These are phyloP conservation scores for Bacterosira constricta DNA, from an alignment of 108 stramenopile genomes.

Conservation along the genomic window DNA sequence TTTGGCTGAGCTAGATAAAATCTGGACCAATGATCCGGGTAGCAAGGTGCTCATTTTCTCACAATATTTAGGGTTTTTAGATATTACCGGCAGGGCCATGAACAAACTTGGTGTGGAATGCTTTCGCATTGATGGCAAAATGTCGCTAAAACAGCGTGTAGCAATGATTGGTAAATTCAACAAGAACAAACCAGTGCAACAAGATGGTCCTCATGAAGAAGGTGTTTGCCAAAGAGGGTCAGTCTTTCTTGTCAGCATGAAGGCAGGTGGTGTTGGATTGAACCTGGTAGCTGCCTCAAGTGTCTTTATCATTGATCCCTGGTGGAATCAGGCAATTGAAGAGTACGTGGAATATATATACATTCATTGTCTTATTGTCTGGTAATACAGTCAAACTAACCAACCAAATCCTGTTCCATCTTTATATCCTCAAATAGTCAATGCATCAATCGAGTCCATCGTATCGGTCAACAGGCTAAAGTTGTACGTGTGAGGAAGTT, in stretches of 20 bases:
- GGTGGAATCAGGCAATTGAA: slow-evolving; percentile 87
- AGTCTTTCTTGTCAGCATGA: slow-evolving; percentile 82
- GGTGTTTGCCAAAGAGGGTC: slow-evolving; percentile 45
- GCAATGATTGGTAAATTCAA: slow-evolving; percentile 71
- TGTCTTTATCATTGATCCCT: slow-evolving; percentile 85
- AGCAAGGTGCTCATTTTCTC: slow-evolving; percentile 83
- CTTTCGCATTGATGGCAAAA: slow-evolving; percentile 75
- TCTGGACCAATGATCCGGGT: slow-evolving; percentile 75
- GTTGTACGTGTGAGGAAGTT: slow-evolving; percentile 83
- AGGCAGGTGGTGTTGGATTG: slow-evolving; percentile 82
- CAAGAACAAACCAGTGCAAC: slow-evolving; percentile 11
- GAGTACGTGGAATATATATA: slow-evolving; percentile 56
- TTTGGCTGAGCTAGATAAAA: slow-evolving; percentile 63
- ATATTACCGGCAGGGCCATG: slow-evolving; percentile 59
- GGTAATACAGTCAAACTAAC: too few relatives aligned
- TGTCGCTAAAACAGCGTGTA: slow-evolving; percentile 72
- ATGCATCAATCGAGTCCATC: slow-evolving; percentile 76
- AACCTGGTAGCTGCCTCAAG: slow-evolving; percentile 76
- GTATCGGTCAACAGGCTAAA: slow-evolving; percentile 82
- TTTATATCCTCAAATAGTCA: background rate
- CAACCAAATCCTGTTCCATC: too few relatives aligned
- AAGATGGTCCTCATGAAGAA: background rate
- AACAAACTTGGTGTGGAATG: slow-evolving; percentile 41
- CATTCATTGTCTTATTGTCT: background rate
- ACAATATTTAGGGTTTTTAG: slow-evolving; percentile 85